Conservation (phyloP, 345 rosid species). For the Anastatica hierochuntica region DNA sequence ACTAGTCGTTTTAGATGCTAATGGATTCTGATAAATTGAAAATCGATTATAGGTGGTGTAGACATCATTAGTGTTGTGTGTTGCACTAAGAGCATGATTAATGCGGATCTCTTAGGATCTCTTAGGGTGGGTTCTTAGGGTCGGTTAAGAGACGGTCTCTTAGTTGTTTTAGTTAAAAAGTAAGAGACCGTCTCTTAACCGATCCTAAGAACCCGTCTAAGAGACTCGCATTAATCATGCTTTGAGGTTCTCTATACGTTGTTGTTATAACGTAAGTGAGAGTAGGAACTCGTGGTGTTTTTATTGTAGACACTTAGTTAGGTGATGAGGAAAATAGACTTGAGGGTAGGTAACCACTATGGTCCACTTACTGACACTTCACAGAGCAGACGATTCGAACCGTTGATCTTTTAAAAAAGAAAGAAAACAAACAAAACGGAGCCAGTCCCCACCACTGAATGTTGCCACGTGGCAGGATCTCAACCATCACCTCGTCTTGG, state of each 20-base stretch:
- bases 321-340: too few relatives aligned
- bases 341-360: conserved; percentile 18
- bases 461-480: conserved; percentile 15
- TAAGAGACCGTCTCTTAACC: too few relatives aligned
- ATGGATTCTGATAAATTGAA: neutral
- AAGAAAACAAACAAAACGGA: conserved; percentile 15
- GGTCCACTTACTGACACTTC: too few relatives aligned
- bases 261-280: neutral
- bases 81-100: neutral
- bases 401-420: conserved; percentile 11
- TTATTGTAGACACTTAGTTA: conserved; percentile 3
- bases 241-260: too few relatives aligned
- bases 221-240: too few relatives aligned
- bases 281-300: too few relatives aligned
- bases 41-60: neutral
- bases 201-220: too few relatives aligned
- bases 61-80: neutral
- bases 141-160: too few relatives aligned
- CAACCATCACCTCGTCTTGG: conserved; percentile 11
- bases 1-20: neutral
- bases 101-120: too few relatives aligned
- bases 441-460: conserved; percentile 15
- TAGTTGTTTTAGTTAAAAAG: too few relatives aligned
- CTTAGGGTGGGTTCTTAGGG: too few relatives aligned
- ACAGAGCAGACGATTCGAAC: conserved; percentile 6